These are phyloP conservation scores for Mycogone perniciosa DNA, from an alignment of 2,329 filamentous ascomycete genomes.

Conservation along the genomic window DNA sequence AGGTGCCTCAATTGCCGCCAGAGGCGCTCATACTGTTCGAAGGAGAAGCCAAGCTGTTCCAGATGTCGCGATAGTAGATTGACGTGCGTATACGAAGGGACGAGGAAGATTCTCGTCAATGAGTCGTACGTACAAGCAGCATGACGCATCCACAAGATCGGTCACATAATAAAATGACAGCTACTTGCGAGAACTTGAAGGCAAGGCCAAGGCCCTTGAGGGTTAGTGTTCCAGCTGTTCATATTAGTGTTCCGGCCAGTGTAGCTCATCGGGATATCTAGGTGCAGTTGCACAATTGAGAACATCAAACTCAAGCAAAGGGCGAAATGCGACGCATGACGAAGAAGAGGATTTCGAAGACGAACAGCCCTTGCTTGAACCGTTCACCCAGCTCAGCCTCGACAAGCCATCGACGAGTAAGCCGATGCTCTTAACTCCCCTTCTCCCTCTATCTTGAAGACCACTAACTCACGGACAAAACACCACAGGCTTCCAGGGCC, in stretches of 20 bases:
- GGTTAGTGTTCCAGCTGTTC: slow-evolving; percentile 12
- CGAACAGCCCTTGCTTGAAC: slow-evolving; percentile 26
- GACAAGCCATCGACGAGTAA: slow-evolving; percentile 26
- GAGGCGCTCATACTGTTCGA: slow-evolving; percentile 31
- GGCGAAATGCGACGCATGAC: slow-evolving; percentile 15
- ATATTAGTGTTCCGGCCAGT: not conserved
- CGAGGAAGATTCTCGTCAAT: slow-evolving; percentile 29
- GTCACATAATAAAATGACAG: slow-evolving; percentile 13
- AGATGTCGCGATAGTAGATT: slow-evolving; percentile 26
- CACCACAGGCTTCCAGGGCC: slow-evolving; percentile 28
- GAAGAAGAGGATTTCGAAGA: slow-evolving; percentile 26
- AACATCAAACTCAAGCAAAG: not conserved
- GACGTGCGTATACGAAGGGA: slow-evolving; percentile 29
- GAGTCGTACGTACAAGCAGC: slow-evolving; percentile 22
- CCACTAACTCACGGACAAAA: no score
- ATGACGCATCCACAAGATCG: not conserved
- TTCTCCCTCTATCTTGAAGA: not conserved
- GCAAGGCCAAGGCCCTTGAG: slow-evolving; percentile 27
- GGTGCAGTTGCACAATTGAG: slow-evolving; percentile 1
- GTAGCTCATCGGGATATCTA: not conserved
- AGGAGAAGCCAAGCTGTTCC: slow-evolving; percentile 30
- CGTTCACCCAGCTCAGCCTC: slow-evolving; percentile 30
- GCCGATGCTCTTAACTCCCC: not conserved
- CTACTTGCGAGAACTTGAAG: slow-evolving; percentile 29
- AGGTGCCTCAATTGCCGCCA: slow-evolving; percentile 31